Evolutionary conservation across 768 basidiomycete species (phyloP).

Genomic region (Serendipita indica): DNA sequence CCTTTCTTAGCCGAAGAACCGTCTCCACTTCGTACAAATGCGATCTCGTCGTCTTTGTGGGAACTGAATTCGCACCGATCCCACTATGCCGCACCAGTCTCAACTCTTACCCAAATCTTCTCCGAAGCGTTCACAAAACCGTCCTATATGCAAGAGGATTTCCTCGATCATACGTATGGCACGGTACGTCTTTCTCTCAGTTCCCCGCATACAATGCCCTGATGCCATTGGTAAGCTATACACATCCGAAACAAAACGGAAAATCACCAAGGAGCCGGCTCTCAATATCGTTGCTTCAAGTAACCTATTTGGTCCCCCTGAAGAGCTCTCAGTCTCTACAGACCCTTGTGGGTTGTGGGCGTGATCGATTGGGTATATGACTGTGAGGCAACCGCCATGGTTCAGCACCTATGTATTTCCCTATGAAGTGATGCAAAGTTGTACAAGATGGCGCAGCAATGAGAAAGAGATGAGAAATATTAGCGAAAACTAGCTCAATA

Average conservation of each 20-base stretch:
- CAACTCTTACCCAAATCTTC: slow-evolving; percentile 77
- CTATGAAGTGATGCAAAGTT: too few species aligned
- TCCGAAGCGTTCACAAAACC: slow-evolving; percentile 87
- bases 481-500: too few species aligned
- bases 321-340: too few species aligned
- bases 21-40: slow-evolving; percentile 64
- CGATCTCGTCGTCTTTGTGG: slow-evolving; percentile 83
- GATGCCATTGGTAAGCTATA: slow-evolving; percentile 44
- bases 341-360: not conserved
- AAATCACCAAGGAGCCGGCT: slow-evolving; percentile 65
- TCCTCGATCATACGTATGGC: slow-evolving; percentile 82
- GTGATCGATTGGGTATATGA: too few species aligned
- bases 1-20: slow-evolving; percentile 51
- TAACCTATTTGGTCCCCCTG: slow-evolving; percentile 13
- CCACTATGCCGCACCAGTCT: slow-evolving; percentile 80
- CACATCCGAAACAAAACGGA: slow-evolving; percentile 65
- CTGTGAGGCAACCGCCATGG: too few species aligned
- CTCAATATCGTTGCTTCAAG: slow-evolving; percentile 23
- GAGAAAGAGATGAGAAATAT: too few species aligned
- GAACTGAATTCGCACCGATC: slow-evolving; percentile 63
- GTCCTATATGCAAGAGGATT: slow-evolving; percentile 82
- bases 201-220: not conserved
- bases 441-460: too few species aligned
- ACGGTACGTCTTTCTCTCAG: slow-evolving; percentile 38
- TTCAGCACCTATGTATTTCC: too few species aligned